Conservation (phyloP, 805 yeast species). For the Jamesozyma lodderae region DNA sequence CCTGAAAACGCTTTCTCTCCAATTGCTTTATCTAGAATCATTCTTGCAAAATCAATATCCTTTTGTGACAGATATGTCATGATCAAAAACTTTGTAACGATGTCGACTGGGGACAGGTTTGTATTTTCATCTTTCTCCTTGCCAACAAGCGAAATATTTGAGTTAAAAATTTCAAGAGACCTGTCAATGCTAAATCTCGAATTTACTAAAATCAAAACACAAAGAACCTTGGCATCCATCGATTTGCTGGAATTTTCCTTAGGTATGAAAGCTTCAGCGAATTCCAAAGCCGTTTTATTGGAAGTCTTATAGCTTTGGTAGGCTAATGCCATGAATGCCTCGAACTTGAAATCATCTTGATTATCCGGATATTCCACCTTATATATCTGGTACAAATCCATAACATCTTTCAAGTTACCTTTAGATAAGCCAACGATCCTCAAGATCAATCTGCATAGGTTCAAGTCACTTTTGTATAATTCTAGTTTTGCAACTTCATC, state of each 20-base stretch:
- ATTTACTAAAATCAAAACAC: conserved; percentile 36
- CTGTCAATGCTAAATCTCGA: conserved; percentile 33
- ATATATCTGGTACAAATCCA: conserved; percentile 35
- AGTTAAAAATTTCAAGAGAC: conserved; percentile 39
- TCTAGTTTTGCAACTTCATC: conserved; percentile 30
- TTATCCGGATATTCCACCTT: conserved; percentile 33
- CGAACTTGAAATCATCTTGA: conserved; percentile 34
- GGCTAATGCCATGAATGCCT: conserved; percentile 34
- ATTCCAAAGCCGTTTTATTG: conserved; percentile 26
- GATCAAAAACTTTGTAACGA: conserved; percentile 40
- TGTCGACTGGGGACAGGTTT: conserved; percentile 34
- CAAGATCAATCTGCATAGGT: conserved; percentile 12
- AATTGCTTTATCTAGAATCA: conserved; percentile 40
- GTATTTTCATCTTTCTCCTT: conserved; percentile 23
- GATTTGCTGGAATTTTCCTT: conserved; percentile 14
- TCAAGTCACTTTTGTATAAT: conserved; percentile 25
- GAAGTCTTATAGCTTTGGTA: conserved; percentile 33
- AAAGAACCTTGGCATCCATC: conserved; percentile 30
- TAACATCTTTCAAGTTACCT: conserved; percentile 21
- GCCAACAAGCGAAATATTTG: conserved; percentile 34
- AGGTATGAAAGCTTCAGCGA: conserved; percentile 34
- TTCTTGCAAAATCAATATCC: conserved; percentile 47
- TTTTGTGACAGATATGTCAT: conserved; percentile 35
- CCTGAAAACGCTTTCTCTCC: conserved; percentile 32
- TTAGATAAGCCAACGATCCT: conserved; percentile 16